These are phyloP conservation scores for Arthroderma uncinatum DNA, from an alignment of 2,329 filamentous ascomycete species.

Conservation along the genomic window DNA sequence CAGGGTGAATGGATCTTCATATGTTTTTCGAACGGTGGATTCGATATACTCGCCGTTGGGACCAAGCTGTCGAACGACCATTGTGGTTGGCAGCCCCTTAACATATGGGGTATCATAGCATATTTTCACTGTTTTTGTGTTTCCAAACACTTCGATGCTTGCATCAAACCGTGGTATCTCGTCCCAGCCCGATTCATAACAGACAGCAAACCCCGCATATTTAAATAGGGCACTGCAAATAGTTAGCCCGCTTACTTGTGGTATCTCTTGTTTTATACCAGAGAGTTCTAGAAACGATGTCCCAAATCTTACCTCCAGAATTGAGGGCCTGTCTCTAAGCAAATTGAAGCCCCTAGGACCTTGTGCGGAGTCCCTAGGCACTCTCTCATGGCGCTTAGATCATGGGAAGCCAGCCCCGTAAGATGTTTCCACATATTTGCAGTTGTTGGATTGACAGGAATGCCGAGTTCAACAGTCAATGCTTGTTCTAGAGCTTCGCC, in stretches of 20 bases:
- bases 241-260: conserved; percentile 10
- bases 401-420: conserved; percentile 42
- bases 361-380: conserved; percentile 38
- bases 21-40: conserved; percentile 34
- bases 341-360: conserved; percentile 32
- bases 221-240: conserved; percentile 26
- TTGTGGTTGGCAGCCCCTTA: conserved; percentile 46
- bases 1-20: conserved; percentile 38
- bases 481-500: conserved; percentile 23
- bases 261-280: background rate
- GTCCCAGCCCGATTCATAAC: conserved; percentile 48
- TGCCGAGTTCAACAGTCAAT: conserved; percentile 23
- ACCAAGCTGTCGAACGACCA: conserved; percentile 37
- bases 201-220: conserved; percentile 38
- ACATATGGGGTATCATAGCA: conserved; percentile 49
- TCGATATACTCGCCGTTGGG: conserved; percentile 31
- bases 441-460: conserved; percentile 21
- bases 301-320: conserved; percentile 23
- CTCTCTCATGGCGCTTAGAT: conserved; percentile 45
- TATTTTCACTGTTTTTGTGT: conserved; percentile 43
- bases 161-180: conserved; percentile 34
- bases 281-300: background rate
- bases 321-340: conserved; percentile 18
- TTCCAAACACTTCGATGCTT: conserved; percentile 37
- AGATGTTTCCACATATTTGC: conserved; percentile 31